These are phyloP conservation scores for Penicillium sp. DNA, from an alignment of 2,329 filamentous ascomycete genomes.

Conservation along the genomic window DNA sequence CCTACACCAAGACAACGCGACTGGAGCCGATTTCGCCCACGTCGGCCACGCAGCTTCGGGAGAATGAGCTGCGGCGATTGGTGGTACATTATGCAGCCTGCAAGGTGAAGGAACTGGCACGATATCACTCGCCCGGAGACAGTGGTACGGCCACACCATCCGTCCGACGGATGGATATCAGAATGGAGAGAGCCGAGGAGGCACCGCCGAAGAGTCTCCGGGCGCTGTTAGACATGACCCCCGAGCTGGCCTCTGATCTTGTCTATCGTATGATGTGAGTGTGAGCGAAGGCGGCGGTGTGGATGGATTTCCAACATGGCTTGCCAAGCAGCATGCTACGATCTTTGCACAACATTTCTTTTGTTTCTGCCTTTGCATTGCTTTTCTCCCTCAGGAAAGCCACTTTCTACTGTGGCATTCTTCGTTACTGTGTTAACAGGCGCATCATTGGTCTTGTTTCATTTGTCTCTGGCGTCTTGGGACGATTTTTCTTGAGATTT, in stretches of 20 bases:
- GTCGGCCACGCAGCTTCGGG: constrained; percentile 36
- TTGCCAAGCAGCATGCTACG: background rate
- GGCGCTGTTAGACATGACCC: constrained; percentile 36
- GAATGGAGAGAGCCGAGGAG: constrained; percentile 11
- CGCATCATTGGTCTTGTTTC: too few species aligned
- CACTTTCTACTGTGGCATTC: background rate
- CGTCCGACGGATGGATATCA: constrained; percentile 20
- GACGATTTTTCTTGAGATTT: too few species aligned
- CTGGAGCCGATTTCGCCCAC: constrained; percentile 40
- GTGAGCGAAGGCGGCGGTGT: constrained; percentile 15
- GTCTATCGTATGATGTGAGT: constrained; percentile 44
- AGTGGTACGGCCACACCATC: constrained; percentile 24
- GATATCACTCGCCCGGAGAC: constrained; percentile 32
- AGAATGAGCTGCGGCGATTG: constrained; percentile 42
- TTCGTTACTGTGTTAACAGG: background rate
- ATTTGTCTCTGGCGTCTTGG: too few species aligned
- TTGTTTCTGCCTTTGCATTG: constrained; percentile 11
- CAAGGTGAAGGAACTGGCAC: constrained; percentile 39
- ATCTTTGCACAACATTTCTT: background rate
- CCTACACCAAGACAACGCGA: constrained; percentile 40
- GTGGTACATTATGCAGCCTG: constrained; percentile 43
- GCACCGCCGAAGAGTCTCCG: constrained; percentile 34
- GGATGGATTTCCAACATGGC: constrained; percentile 6
- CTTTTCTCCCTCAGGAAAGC: constrained; percentile 10
- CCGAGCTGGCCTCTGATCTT: constrained; percentile 43